phyloP scores from a whole-genome alignment of 108 stramenopile genomes.

The Stephanodiscus triporus region DNA sequence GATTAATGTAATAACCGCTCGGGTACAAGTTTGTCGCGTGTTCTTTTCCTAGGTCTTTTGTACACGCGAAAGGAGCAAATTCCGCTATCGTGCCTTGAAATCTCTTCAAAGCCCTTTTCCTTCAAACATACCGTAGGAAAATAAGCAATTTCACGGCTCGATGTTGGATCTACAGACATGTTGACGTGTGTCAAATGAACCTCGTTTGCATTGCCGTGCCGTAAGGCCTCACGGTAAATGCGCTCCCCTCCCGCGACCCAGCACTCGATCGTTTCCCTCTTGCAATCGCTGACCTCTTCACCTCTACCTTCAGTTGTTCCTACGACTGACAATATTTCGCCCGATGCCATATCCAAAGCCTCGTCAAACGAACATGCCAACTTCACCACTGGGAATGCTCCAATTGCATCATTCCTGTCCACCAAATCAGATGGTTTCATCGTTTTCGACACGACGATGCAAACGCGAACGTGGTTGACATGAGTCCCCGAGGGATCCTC shows the following conservation, averaged over 20 bases:
- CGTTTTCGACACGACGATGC: constrained; percentile 69
- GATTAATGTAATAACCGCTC: not conserved
- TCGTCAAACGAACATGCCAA: constrained; percentile 69
- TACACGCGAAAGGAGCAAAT: constrained; percentile 29
- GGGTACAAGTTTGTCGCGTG: not conserved
- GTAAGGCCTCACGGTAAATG: constrained; percentile 70
- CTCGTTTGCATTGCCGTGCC: constrained; percentile 48
- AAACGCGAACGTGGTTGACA: constrained; percentile 62
- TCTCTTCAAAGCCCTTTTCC: constrained; percentile 21
- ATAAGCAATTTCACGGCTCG: constrained; percentile 13
- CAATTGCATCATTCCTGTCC: not conserved
- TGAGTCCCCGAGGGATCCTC: constrained; percentile 56
- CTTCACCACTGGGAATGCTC: constrained; percentile 17
- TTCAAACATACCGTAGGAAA: constrained; percentile 31
- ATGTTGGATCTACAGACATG: constrained; percentile 6
- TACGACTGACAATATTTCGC: not conserved
- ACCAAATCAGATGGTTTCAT: constrained; percentile 5
- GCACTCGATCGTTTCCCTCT: constrained; percentile 42
- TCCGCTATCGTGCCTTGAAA: constrained; percentile 13
- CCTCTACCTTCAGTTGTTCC: constrained; percentile 3
- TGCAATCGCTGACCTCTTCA: not conserved
- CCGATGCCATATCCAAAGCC: constrained; percentile 64
- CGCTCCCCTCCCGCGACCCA: constrained; percentile 85
- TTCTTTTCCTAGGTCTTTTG: not conserved
- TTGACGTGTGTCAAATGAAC: constrained; percentile 68